Evolutionary conservation across 2,329 filamentous ascomycete genomes (phyloP), one percentile per base, ranked within the genome.

Genomic region (Calonectria montana): DNA sequence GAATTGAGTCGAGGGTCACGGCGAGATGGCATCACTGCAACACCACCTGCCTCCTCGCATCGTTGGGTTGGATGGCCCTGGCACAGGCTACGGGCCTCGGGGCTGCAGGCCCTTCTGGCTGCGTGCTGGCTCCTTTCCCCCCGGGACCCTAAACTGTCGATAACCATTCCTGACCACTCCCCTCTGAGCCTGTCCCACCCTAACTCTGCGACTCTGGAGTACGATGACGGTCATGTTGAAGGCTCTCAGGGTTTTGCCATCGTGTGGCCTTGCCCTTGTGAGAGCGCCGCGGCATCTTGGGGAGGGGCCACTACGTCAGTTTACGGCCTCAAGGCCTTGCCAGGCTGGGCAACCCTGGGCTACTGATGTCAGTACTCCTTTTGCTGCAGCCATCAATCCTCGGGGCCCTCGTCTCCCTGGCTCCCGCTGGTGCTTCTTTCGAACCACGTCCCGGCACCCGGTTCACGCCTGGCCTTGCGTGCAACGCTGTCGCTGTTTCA

Each of bases 21-120:
- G 72, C 71, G 69, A 70, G 68, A 78, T 79, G 77, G 76, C 77
- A 79, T 79, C 77, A 79, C 75, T 75, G 68, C 76, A 76, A 76
- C 70, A 79, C 72, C 76, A 77, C 70, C 74, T 59, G 53, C 53
- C 53, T 73, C 74, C 50, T 61, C 66, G 71, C 71, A 75, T 74
- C 63, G 69, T 69, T 76, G 73, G 68, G 63, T 66, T 70, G 53
- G 53, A 35, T 64, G 61, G 48, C 63, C 62, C 53, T 59, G 47
- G 64, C 64, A 47, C 57, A 12, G 47, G 47, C 64, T 43, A 53
- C 29, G 57, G 64, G 64, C 45, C 35, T 48, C 65, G 55, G 43
- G 57, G 55, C 53, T 59, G 37, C 55, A 31, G 43, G 25, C 23
- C 55, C 50, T 53, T 23, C 53, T 61, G 61, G 45, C 55, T 55